A percentile compares a stretch with the other conserved stretches of the same genome.
phyloP scores from a whole-genome alignment of 345 rosid species.

The Rhizophora mangle region DNA sequence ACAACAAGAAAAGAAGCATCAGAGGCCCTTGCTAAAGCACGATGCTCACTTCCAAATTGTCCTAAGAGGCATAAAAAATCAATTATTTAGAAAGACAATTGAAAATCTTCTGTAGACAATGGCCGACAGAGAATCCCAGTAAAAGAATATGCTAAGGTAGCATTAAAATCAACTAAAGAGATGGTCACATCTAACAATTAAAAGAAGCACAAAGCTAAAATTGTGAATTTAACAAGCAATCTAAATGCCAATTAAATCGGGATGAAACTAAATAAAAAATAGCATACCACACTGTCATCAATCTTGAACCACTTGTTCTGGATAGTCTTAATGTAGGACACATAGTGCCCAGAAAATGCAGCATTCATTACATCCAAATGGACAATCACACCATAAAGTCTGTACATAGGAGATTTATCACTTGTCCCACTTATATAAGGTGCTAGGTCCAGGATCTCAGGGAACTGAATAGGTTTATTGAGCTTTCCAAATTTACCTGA shows the following conservation, averaged over 20 bases:
- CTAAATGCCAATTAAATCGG: too few species aligned
- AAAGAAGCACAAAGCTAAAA: too few species aligned
- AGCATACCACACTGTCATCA: constrained; percentile 82
- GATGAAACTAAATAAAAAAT: neutral
- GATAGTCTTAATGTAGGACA: neutral
- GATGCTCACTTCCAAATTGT: neutral
- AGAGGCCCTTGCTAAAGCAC: neutral
- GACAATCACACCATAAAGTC: constrained; percentile 76
- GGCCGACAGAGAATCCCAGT: neutral
- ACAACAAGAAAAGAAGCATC: too few species aligned
- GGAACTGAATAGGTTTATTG: constrained; percentile 71
- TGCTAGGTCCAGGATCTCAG: constrained; percentile 81
- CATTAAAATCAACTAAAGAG: neutral
- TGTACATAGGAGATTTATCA: constrained; percentile 73
- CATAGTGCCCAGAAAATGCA: too few species aligned
- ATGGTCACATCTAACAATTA: neutral
- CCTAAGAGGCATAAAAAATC: too few species aligned
- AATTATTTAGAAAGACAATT: neutral
- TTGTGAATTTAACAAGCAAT: too few species aligned
- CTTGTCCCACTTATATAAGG: constrained; percentile 87
- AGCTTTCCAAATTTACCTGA: constrained; percentile 96
- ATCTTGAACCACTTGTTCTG: constrained; percentile 92
- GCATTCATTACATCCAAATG: too few species aligned
- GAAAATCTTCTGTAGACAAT: neutral
- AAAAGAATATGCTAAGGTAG: neutral